Conservation (phyloP, 345 rosid species). For the Anacardium occidentale region DNA sequence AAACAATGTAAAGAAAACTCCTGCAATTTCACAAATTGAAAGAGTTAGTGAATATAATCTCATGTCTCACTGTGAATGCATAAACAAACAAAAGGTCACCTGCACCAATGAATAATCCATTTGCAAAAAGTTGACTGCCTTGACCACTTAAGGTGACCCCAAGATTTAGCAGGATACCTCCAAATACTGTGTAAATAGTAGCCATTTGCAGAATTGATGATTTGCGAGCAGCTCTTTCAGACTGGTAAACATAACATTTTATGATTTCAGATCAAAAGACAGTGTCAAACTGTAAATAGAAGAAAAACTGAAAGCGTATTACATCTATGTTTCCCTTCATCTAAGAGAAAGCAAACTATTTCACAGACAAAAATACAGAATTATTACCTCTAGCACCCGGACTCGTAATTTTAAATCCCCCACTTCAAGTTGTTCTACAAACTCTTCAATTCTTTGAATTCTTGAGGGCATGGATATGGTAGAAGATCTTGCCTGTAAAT, state of each 20-base stretch:
- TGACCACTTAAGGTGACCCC: slow-evolving; percentile 72
- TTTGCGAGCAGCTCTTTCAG: slow-evolving; percentile 87
- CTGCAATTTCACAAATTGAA: slow-evolving; percentile 39
- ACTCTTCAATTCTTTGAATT: slow-evolving; percentile 81
- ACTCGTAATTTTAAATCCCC: slow-evolving; percentile 93
- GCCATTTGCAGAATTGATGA: slow-evolving; percentile 92
- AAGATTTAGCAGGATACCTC: slow-evolving; percentile 76
- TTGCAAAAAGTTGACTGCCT: slow-evolving; percentile 65
- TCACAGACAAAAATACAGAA: too few species aligned
- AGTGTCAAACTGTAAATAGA: background rate
- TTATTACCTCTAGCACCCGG: slow-evolving; percentile 85
- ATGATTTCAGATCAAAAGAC: background rate
- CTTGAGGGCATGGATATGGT: slow-evolving; percentile 86
- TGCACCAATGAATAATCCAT: slow-evolving; percentile 79
- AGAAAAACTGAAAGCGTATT: background rate
- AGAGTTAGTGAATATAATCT: background rate
- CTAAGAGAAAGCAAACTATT: background rate
- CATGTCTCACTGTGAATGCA: background rate
- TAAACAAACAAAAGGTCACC: slow-evolving; percentile 36
- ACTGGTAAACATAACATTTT: slow-evolving; percentile 42
- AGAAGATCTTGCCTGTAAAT: slow-evolving; percentile 68
- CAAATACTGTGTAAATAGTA: slow-evolving; percentile 75
- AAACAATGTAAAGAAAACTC: slow-evolving; percentile 56
- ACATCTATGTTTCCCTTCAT: background rate
- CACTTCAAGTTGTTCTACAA: slow-evolving; percentile 78